Conservation (phyloP, 2,329 filamentous ascomycete species). For the Fusarium anthophilum region DNA sequence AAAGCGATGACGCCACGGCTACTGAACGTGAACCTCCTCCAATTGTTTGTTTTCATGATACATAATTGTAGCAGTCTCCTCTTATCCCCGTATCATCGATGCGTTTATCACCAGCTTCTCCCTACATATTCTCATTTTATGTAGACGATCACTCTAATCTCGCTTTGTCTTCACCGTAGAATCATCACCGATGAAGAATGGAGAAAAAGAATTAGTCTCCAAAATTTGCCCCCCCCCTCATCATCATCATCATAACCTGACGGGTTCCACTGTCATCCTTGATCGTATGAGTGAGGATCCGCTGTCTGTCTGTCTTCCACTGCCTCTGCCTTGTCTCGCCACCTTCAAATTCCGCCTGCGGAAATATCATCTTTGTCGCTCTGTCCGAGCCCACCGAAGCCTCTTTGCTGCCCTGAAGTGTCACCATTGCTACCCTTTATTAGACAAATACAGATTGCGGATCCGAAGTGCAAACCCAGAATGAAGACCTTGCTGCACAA, state of each 20-base stretch:
- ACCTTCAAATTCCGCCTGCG: conserved; percentile 17
- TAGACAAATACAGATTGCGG: conserved; percentile 1
- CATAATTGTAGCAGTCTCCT: not conserved
- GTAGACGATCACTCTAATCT: not conserved
- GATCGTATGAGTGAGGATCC: conserved; percentile 28
- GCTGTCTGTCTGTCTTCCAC: not conserved
- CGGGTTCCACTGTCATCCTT: conserved; percentile 20
- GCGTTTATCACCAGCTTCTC: fast-evolving
- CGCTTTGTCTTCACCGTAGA: not conserved
- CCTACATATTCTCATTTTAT: not conserved
- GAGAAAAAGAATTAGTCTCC: not conserved
- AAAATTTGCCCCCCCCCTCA: conserved; percentile 8
- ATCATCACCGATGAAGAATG: not conserved
- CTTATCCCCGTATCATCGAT: not conserved
- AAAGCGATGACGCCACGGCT: conserved; percentile 13
- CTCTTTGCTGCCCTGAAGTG: not conserved
- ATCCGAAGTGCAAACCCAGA: not conserved
- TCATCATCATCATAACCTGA: conserved; percentile 17
- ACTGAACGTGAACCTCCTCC: not conserved
- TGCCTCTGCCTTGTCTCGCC: conserved; percentile 4
- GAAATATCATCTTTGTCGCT: conserved; percentile 1
- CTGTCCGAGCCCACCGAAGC: not conserved
- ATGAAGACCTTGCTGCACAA: not conserved
- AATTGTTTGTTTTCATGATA: not conserved
- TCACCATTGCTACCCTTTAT: not conserved